A percentile compares a stretch with the other conserved stretches of the same genome.
phyloP scores from a whole-genome alignment of 2,329 filamentous ascomycete species.

The Diaporthe australafricana region DNA sequence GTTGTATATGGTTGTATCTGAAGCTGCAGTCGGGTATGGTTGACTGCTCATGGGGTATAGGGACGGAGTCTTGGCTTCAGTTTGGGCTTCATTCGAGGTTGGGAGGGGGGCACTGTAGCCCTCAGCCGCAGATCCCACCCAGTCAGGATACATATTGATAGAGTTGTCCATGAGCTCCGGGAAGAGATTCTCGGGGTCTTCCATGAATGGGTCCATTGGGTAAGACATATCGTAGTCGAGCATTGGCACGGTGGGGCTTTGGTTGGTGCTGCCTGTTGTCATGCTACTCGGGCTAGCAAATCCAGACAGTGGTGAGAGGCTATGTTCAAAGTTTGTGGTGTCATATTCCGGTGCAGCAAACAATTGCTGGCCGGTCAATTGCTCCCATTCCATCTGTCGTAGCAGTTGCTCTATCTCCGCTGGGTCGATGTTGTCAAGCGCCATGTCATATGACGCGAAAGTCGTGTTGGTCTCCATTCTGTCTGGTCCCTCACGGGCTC shows the following conservation, averaged over 20 bases:
- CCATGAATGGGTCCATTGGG: not conserved
- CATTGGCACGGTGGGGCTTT: constrained; percentile 10
- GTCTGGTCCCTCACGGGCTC: not conserved
- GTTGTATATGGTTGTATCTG: not conserved
- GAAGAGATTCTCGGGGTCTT: not conserved
- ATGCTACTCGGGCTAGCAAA: constrained; percentile 26
- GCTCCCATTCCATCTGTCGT: constrained; percentile 6
- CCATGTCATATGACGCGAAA: constrained; percentile 9
- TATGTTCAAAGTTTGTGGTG: not conserved
- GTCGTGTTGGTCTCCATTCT: constrained; percentile 3
- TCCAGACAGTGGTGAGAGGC: constrained; percentile 10
- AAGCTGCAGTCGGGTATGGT: not conserved
- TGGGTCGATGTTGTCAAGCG: not conserved
- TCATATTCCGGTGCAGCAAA: not conserved
- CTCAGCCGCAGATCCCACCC: not conserved
- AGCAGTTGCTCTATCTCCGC: constrained; percentile 4
- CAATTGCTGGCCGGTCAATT: not conserved
- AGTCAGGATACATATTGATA: not conserved
- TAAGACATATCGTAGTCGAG: constrained; percentile 23
- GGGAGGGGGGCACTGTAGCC: not conserved
- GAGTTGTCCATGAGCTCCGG: constrained; percentile 1
- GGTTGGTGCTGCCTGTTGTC: constrained; percentile 29
- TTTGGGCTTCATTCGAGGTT: not conserved
- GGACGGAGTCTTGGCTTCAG: not conserved
- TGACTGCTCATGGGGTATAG: not conserved